Conservation (phyloP, 2,329 filamentous ascomycete genomes). For the Diplodia scrobiculata region DNA sequence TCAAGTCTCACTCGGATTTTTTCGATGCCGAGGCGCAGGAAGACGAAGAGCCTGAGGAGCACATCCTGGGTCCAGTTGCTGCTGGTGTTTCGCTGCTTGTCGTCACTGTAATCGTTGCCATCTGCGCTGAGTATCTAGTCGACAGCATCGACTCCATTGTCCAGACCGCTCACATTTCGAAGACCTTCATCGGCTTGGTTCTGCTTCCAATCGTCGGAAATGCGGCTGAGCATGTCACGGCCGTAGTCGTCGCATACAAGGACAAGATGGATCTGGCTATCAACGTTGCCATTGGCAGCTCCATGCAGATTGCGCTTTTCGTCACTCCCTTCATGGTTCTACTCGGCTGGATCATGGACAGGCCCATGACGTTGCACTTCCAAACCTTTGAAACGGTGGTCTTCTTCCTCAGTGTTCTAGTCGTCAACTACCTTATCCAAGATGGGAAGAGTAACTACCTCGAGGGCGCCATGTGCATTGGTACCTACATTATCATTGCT, state of each 20-base stretch:
- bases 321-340: slow-evolving; percentile 61
- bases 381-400: slow-evolving; percentile 86
- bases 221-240: slow-evolving; percentile 60
- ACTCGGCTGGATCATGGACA: slow-evolving; percentile 57
- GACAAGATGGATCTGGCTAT: slow-evolving; percentile 61
- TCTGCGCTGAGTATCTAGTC: slow-evolving; percentile 59
- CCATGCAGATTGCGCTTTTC: slow-evolving; percentile 60
- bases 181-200: slow-evolving; percentile 61
- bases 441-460: slow-evolving; percentile 86
- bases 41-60: slow-evolving; percentile 39
- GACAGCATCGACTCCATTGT: slow-evolving; percentile 59
- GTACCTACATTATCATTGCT: slow-evolving; percentile 61
- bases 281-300: slow-evolving; percentile 58
- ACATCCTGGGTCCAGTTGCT: slow-evolving; percentile 51
- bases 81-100: slow-evolving; percentile 52
- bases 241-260: slow-evolving; percentile 58
- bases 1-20: slow-evolving; percentile 53
- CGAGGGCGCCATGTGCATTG: slow-evolving; percentile 67
- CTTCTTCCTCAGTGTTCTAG: slow-evolving; percentile 79
- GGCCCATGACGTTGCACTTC: slow-evolving; percentile 71
- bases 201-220: slow-evolving; percentile 61
- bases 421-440: slow-evolving; percentile 84
- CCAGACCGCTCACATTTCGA: slow-evolving; percentile 54
- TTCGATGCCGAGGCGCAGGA: slow-evolving; percentile 45
- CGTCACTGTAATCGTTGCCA: slow-evolving; percentile 53